phyloP scores from a whole-genome alignment of 192 early-diverging fungal genomes.

The Cetraspora pellucida region DNA sequence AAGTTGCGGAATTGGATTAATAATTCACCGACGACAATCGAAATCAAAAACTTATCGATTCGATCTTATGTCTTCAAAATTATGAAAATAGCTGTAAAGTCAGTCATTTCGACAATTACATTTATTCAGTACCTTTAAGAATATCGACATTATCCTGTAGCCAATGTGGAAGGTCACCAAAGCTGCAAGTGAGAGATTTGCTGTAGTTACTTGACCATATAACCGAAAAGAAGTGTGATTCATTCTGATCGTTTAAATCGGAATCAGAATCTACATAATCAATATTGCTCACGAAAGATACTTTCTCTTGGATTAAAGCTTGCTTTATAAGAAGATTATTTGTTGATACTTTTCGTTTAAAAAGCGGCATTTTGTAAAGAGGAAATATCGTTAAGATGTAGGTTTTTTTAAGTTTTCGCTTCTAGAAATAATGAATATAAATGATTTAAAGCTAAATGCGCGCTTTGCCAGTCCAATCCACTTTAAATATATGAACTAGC shows the following conservation, averaged over 20 bases:
- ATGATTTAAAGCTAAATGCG: no score
- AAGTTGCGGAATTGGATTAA: no score
- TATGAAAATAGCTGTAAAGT: background rate
- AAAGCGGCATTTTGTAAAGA: conserved; percentile 2
- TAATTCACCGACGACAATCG: no score
- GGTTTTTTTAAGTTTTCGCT: no score
- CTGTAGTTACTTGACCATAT: background rate
- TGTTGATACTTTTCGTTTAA: background rate
- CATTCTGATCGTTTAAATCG: background rate
- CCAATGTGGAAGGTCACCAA: conserved; percentile 70
- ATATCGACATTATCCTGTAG: conserved; percentile 84
- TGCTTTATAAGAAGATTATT: background rate
- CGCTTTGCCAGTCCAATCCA: no score
- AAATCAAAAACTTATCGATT: no score
- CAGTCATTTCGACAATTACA: background rate
- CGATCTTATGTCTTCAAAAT: background rate
- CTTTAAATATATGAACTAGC: no score
- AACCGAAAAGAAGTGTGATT: no score
- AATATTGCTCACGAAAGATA: background rate
- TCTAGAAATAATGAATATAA: no score
- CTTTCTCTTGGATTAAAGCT: background rate
- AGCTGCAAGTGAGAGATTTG: conserved; percentile 31
- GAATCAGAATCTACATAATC: conserved; percentile 6
- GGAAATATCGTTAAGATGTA: no score
- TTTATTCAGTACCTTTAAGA: conserved; percentile 41